phyloP scores from a whole-genome alignment of 495 filamentous ascomycete genomes.

The Hapsidospora chrysogenum region DNA sequence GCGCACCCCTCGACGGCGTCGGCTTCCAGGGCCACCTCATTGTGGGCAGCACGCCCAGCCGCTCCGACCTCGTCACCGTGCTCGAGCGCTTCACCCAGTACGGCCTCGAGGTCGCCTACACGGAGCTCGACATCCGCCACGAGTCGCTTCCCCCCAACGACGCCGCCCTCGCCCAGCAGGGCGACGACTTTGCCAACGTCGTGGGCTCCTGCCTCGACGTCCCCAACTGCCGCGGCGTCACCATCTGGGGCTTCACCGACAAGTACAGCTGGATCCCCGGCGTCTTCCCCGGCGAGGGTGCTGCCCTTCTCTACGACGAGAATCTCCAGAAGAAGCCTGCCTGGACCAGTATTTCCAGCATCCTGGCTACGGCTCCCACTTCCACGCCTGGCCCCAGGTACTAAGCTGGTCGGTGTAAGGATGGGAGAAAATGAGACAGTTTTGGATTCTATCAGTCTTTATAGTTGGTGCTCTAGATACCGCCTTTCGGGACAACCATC shows the following conservation, averaged over 20 bases:
- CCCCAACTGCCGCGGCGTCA: conserved; percentile 39
- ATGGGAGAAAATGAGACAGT: too few relatives aligned
- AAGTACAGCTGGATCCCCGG: conserved; percentile 38
- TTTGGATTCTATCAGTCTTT: too few relatives aligned
- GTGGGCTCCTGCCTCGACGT: conserved; percentile 27
- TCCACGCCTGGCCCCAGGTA: neutral
- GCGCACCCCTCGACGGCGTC: conserved; percentile 41
- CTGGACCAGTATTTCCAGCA: conserved; percentile 14
- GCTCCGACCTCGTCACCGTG: conserved; percentile 8
- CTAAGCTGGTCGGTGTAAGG: too few relatives aligned
- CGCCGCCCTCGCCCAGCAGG: conserved; percentile 33
- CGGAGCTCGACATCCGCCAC: conserved; percentile 44
- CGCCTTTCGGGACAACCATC: too few relatives aligned
- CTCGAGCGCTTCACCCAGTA: conserved; percentile 25
- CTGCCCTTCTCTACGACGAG: conserved; percentile 27
- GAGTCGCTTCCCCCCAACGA: conserved; percentile 20
- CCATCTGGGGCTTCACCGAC: conserved; percentile 49
- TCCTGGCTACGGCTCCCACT: conserved; percentile 3
- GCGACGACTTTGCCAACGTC: conserved; percentile 5
- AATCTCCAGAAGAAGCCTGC: conserved; percentile 30
- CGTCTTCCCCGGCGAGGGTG: conserved; percentile 26
- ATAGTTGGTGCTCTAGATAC: too few relatives aligned
- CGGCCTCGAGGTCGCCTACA: conserved; percentile 42
- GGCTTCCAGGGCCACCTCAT: conserved; percentile 44
- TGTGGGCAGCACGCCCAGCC: conserved; percentile 23